These are phyloP conservation scores for Aspergillus funiculosus DNA, from an alignment of 495 filamentous ascomycete species.

Conservation along the genomic window DNA sequence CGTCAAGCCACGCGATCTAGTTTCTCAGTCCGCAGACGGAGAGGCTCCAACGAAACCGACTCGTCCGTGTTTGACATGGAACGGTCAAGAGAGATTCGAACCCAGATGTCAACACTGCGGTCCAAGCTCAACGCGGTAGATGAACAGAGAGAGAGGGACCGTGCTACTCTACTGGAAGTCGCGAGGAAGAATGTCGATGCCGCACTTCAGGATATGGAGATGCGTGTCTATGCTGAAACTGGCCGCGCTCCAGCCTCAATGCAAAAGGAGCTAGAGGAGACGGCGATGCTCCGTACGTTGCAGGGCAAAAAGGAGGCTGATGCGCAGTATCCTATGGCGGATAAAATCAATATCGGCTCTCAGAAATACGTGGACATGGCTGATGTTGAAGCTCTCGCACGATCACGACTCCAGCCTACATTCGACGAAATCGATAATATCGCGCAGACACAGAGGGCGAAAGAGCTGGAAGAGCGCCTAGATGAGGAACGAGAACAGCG, in stretches of 20 bases:
- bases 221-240: constrained; percentile 67
- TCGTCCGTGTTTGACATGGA: constrained; percentile 57
- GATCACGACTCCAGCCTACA: constrained; percentile 74
- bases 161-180: constrained; percentile 65
- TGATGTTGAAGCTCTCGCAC: constrained; percentile 77
- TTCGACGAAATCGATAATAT: constrained; percentile 83
- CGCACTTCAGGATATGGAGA: constrained; percentile 70
- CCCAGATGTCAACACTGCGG: constrained; percentile 72
- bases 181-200: constrained; percentile 82
- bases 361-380: constrained; percentile 72
- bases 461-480: constrained; percentile 51
- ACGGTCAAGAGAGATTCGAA: constrained; percentile 65
- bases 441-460: constrained; percentile 59
- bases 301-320: constrained; percentile 58
- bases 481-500: constrained; percentile 49
- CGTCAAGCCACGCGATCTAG: constrained; percentile 43
- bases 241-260: constrained; percentile 67
- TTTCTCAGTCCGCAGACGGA: constrained; percentile 54
- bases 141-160: constrained; percentile 67
- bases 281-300: constrained; percentile 60
- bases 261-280: constrained; percentile 72
- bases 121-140: constrained; percentile 64
- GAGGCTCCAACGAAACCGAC: constrained; percentile 66
- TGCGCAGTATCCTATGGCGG: constrained; percentile 46
- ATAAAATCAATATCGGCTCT: constrained; percentile 73